These are phyloP conservation scores for Candida nemodendra DNA, from an alignment of 805 yeast genomes.

Conservation along the genomic window DNA sequence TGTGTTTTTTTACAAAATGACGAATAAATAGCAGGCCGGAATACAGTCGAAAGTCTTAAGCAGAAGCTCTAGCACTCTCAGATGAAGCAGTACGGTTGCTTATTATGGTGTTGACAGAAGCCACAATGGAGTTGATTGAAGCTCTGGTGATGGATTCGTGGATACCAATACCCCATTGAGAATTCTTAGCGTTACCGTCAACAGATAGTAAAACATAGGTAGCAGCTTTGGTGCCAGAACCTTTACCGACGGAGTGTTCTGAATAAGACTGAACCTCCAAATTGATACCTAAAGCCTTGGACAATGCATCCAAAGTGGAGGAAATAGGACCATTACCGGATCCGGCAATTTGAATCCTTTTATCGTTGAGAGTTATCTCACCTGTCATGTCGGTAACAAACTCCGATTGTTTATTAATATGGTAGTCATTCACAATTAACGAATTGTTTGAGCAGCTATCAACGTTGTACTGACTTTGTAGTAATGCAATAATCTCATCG, in stretches of 20 bases:
- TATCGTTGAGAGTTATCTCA: conserved; percentile 38
- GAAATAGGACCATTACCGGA: conserved; percentile 80
- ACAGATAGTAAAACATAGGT: conserved; percentile 49
- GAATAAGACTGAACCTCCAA: conserved; percentile 65
- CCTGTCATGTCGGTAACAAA: conserved; percentile 44
- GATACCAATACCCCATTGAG: conserved; percentile 88
- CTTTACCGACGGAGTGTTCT: conserved; percentile 74
- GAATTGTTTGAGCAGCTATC: conserved; percentile 35
- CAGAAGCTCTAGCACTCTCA: conserved; percentile 6
- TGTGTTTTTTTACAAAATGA: too few species aligned
- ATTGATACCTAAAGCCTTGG: conserved; percentile 47
- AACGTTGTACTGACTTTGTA: conserved; percentile 55
- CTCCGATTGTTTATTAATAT: conserved; percentile 35
- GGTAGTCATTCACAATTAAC: conserved; percentile 42
- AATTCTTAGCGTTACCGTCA: conserved; percentile 21
- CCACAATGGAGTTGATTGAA: conserved; percentile 65
- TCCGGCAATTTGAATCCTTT: conserved; percentile 43
- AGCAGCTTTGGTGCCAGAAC: conserved; percentile 71
- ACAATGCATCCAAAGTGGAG: conserved; percentile 64
- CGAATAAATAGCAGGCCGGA: conserved; percentile 1
- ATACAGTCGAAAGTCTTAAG: conserved; percentile 3
- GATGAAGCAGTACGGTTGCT: conserved; percentile 16
- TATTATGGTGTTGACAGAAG: conserved; percentile 55
- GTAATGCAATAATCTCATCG: conserved; percentile 59
- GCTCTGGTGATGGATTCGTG: conserved; percentile 89